These are phyloP conservation scores for Fagopyrum esculentum DNA, from an alignment of 148 eudicot species.

Conservation along the genomic window DNA sequence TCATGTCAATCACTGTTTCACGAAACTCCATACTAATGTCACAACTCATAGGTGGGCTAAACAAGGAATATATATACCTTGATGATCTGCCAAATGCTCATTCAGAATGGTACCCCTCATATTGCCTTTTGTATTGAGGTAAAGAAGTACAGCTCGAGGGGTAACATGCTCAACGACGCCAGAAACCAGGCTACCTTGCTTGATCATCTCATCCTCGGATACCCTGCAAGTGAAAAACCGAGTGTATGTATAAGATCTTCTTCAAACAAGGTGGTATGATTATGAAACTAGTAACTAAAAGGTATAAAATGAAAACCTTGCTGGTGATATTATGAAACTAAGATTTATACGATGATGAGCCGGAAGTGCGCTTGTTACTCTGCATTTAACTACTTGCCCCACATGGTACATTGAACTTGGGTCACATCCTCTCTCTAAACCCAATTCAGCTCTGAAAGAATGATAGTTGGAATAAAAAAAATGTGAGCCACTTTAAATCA, in stretches of 20 bases:
- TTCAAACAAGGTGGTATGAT: not conserved
- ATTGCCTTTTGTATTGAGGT: conserved; percentile 48
- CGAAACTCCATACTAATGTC: not conserved
- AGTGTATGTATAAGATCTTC: not conserved
- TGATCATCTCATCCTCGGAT: conserved; percentile 46
- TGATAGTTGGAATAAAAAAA: not conserved
- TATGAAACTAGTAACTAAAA: not conserved
- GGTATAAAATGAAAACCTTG: conserved; percentile 25
- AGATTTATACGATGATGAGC: conserved; percentile 66
- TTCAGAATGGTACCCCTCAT: conserved; percentile 65
- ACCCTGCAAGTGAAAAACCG: conserved; percentile 29
- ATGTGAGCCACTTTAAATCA: not conserved
- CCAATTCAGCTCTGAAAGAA: conserved; percentile 72
- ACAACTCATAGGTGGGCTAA: not conserved
- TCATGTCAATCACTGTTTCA: not conserved
- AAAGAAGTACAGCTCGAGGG: conserved; percentile 44
- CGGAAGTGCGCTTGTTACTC: conserved; percentile 75
- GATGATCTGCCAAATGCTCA: conserved; percentile 90
- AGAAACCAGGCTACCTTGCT: conserved; percentile 78
- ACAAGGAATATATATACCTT: conserved; percentile 30
- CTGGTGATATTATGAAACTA: conserved; percentile 65
- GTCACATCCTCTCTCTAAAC: conserved; percentile 70
- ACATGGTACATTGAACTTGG: conserved; percentile 72
- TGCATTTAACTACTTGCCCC: conserved; percentile 95
- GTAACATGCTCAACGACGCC: conserved; percentile 73